Conservation (phyloP, 306 rosid genomes). For the Inga leiocalycina region DNA sequence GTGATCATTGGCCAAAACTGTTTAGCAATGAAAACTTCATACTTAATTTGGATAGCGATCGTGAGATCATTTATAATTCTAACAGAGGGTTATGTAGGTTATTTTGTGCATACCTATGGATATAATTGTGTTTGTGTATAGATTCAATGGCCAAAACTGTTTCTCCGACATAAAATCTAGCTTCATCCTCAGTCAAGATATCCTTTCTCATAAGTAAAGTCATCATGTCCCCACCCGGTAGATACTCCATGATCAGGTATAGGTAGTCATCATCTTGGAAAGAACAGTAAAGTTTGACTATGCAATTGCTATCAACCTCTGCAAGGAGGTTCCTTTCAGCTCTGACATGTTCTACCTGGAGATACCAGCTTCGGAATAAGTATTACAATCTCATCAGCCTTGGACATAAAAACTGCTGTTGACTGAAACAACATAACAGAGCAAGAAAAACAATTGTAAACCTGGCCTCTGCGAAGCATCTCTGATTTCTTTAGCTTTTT, state of each 20-base stretch:
- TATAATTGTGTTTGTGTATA: constrained; percentile 91
- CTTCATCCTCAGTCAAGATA: constrained; percentile 83
- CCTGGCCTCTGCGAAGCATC: constrained; percentile 99
- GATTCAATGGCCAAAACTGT: constrained; percentile 92
- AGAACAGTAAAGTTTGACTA: constrained; percentile 93
- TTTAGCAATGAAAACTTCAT: too few species aligned
- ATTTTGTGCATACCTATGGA: constrained; percentile 73
- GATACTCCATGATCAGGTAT: constrained; percentile 95
- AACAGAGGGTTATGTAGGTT: not conserved
- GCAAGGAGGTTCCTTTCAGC: constrained; percentile 98
- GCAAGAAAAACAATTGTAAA: constrained; percentile 38
- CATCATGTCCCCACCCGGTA: constrained; percentile 99
- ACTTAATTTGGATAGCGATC: not conserved
- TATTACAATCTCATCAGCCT: constrained; percentile 22
- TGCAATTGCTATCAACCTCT: constrained; percentile 96
- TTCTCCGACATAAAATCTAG: constrained; percentile 89
- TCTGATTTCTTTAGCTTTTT: constrained; percentile 96
- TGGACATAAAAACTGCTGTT: not conserved
- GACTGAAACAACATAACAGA: constrained; percentile 6
- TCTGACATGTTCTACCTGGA: constrained; percentile 95
- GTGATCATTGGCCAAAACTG: not conserved
- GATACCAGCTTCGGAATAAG: constrained; percentile 20
- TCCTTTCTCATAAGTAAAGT: constrained; percentile 98
- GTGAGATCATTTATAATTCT: not conserved
- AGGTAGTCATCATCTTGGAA: constrained; percentile 90